These are phyloP conservation scores for Epichloe brachyelytri DNA, from an alignment of 2,329 filamentous ascomycete genomes.

Conservation along the genomic window DNA sequence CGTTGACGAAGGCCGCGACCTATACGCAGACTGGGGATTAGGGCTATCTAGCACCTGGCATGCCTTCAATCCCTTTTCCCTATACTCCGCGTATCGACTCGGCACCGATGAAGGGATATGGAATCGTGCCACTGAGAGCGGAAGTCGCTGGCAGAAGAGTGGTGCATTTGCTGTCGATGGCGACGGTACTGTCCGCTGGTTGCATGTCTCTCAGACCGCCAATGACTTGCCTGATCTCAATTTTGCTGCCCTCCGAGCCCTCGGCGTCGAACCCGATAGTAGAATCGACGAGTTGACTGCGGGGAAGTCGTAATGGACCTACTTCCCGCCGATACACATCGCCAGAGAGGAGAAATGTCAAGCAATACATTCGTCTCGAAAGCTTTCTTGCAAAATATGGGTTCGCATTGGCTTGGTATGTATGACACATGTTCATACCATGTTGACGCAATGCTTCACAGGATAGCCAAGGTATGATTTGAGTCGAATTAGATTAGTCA, in stretches of 20 bases:
- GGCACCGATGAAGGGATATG: constrained; percentile 51
- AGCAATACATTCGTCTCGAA: too few species aligned
- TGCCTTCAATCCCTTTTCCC: constrained; percentile 42
- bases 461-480: too few species aligned
- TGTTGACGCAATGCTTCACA: too few species aligned
- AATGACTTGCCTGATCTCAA: constrained; percentile 20
- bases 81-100: constrained; percentile 45
- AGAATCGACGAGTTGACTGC: background rate
- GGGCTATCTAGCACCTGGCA: constrained; percentile 49
- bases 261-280: constrained; percentile 9
- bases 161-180: constrained; percentile 44
- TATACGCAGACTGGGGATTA: constrained; percentile 55
- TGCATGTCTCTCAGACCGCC: constrained; percentile 17
- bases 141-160: constrained; percentile 54
- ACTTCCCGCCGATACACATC: too few species aligned
- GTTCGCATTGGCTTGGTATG: too few species aligned
- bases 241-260: constrained; percentile 15
- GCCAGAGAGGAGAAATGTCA: too few species aligned
- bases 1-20: constrained; percentile 44
- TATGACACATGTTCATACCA: too few species aligned
- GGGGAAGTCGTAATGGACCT: background rate
- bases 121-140: constrained; percentile 52
- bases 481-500: too few species aligned
- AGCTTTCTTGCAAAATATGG: too few species aligned
- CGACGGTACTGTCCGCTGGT: constrained; percentile 18